A percentile compares a stretch with the other conserved stretches of the same genome.
Evolutionary conservation across 352 stramenopile genomes (phyloP).

Genomic region (Globisporangium yorkense): DNA sequence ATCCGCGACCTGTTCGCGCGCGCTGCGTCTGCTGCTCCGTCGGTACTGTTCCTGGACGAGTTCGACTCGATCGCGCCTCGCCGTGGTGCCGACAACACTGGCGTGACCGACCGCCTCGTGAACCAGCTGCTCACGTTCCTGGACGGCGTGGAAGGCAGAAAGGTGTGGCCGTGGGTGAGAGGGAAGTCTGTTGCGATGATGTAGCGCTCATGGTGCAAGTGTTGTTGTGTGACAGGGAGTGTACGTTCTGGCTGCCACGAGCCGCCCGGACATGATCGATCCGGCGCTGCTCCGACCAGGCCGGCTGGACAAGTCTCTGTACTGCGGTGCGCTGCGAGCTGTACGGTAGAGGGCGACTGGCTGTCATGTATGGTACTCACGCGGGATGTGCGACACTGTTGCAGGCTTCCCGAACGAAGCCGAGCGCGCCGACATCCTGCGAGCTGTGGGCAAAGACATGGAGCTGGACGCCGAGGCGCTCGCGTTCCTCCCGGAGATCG

Average conservation of each 20-base stretch:
- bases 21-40: conserved; percentile 68
- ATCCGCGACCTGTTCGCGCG: conserved; percentile 85
- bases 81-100: conserved; percentile 90
- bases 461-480: conserved; percentile 56
- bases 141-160: conserved; percentile 92
- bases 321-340: conserved; percentile 44
- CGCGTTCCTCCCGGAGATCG: conserved; percentile 74
- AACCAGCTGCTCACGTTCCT: conserved; percentile 98
- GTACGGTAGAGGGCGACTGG: not conserved
- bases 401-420: conserved; percentile 80
- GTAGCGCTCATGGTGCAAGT: not conserved
- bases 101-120: conserved; percentile 96
- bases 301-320: conserved; percentile 93
- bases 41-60: conserved; percentile 84
- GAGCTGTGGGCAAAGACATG: conserved; percentile 72
- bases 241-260: conserved; percentile 96
- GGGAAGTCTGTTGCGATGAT: not conserved
- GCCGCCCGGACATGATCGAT: conserved; percentile 96
- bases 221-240: conserved; percentile 40
- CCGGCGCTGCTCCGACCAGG: conserved; percentile 92
- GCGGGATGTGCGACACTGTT: not conserved
- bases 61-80: conserved; percentile 95
- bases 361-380: not conserved
- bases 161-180: conserved; percentile 28
- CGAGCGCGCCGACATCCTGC: conserved; percentile 79